Conservation (phyloP, 2,329 filamentous ascomycete genomes). For the Ciborinia camelliae region DNA sequence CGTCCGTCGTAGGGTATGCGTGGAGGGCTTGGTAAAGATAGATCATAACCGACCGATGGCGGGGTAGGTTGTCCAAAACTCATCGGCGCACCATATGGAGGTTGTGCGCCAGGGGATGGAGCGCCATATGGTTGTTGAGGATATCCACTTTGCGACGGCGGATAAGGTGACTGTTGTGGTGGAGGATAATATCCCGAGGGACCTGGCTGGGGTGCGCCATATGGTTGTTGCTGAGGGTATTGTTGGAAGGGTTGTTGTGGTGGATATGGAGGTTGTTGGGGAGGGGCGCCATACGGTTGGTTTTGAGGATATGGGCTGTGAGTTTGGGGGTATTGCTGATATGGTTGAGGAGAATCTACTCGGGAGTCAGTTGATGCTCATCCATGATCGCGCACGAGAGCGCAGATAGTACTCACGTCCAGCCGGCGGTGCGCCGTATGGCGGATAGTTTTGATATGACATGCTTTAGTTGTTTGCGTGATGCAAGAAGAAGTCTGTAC, state of each 20-base stretch:
- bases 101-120: conserved; percentile 36
- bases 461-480: not conserved
- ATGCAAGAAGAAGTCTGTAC: not conserved
- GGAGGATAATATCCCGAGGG: conserved; percentile 10
- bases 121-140: conserved; percentile 22
- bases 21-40: conserved; percentile 48
- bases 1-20: conserved; percentile 66
- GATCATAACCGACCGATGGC: conserved; percentile 71
- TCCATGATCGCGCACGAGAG: conserved; percentile 5
- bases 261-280: conserved; percentile 33
- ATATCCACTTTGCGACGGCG: conserved; percentile 25
- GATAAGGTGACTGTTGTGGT: conserved; percentile 48
- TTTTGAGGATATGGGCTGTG: conserved; percentile 24
- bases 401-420: conserved; percentile 22
- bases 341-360: conserved; percentile 15
- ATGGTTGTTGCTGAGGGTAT: conserved; percentile 45
- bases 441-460: conserved; percentile 19
- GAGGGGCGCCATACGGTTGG: conserved; percentile 26
- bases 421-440: conserved; percentile 24
- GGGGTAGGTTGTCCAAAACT: conserved; percentile 50
- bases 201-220: conserved; percentile 31
- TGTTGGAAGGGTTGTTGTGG: conserved; percentile 13
- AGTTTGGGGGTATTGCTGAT: conserved; percentile 26
- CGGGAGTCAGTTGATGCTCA: not conserved
- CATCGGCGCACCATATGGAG: conserved; percentile 19